Evolutionary conservation across 495 filamentous ascomycete species (phyloP).

Genomic region (Penicillium robsamsonii): DNA sequence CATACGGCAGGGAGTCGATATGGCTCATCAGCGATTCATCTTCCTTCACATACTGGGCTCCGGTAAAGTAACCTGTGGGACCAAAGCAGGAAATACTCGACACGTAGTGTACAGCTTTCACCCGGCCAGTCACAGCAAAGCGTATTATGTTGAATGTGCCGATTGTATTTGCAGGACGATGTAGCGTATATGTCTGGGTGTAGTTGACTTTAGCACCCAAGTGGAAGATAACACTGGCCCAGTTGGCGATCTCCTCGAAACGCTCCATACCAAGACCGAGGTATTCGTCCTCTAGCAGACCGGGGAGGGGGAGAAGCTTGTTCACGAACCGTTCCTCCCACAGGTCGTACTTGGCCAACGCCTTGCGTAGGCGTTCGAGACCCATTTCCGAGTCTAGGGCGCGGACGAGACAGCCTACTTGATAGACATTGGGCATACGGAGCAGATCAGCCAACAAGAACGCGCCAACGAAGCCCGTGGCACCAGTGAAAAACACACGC

Average conservation of each 20-base stretch:
- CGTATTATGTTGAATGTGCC: too few relatives aligned
- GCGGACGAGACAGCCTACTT: constrained; percentile 14
- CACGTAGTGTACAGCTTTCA: constrained; percentile 18
- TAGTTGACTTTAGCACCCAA: constrained; percentile 22
- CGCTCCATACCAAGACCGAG: neutral
- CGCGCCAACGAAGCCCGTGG: constrained; percentile 74
- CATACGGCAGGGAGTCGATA: too few relatives aligned
- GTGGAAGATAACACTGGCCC: constrained; percentile 24
- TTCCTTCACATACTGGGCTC: too few relatives aligned
- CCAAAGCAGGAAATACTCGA: constrained; percentile 22
- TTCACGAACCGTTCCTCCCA: too few relatives aligned
- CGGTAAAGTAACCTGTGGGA: constrained; percentile 17
- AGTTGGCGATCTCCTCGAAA: constrained; percentile 19
- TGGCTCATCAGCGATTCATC: too few relatives aligned
- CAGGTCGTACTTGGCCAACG: too few relatives aligned
- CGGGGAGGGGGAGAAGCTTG: too few relatives aligned
- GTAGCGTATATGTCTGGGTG: constrained; percentile 20
- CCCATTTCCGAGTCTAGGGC: neutral
- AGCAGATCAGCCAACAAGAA: constrained; percentile 13
- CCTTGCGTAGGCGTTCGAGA: too few relatives aligned
- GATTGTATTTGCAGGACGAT: constrained; percentile 18
- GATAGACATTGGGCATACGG: constrained; percentile 3
- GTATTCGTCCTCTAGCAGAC: too few relatives aligned
- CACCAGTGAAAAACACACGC: constrained; percentile 62
- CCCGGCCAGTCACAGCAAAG: too few relatives aligned